phyloP scores from a whole-genome alignment of 805 yeast species.

The Wickerhamomyces chambardii region DNA sequence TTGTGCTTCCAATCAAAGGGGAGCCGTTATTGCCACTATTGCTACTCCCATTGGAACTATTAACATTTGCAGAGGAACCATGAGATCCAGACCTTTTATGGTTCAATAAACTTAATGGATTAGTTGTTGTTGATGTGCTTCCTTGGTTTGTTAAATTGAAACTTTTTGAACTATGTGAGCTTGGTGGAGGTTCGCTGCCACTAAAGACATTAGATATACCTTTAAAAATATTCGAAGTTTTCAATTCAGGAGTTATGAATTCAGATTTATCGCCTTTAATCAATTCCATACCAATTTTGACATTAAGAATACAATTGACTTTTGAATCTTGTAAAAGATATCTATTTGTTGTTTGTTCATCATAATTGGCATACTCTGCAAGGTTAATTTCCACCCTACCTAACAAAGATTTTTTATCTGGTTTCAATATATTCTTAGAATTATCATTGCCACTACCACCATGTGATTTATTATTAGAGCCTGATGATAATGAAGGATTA shows the following conservation, averaged over 20 bases:
- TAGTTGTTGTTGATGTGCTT: no score
- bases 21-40: no score
- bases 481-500: no score
- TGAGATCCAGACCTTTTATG: background rate
- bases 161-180: background rate
- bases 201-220: conserved; percentile 37
- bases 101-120: background rate
- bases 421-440: conserved; percentile 3
- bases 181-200: conserved; percentile 6
- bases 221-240: conserved; percentile 26
- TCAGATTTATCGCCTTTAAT: conserved; percentile 33
- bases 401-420: conserved; percentile 34
- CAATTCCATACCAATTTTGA: conserved; percentile 44
- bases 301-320: conserved; percentile 68
- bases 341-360: conserved; percentile 44
- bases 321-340: conserved; percentile 72
- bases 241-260: conserved; percentile 30
- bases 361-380: conserved; percentile 53
- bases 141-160: no score
- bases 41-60: background rate
- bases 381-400: conserved; percentile 66
- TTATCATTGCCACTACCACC: no score
- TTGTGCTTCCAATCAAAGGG: background rate
- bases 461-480: no score
- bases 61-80: background rate